These are phyloP conservation scores for Coniochaeta sp. DNA, from an alignment of 2,329 filamentous ascomycete genomes.

Conservation along the genomic window DNA sequence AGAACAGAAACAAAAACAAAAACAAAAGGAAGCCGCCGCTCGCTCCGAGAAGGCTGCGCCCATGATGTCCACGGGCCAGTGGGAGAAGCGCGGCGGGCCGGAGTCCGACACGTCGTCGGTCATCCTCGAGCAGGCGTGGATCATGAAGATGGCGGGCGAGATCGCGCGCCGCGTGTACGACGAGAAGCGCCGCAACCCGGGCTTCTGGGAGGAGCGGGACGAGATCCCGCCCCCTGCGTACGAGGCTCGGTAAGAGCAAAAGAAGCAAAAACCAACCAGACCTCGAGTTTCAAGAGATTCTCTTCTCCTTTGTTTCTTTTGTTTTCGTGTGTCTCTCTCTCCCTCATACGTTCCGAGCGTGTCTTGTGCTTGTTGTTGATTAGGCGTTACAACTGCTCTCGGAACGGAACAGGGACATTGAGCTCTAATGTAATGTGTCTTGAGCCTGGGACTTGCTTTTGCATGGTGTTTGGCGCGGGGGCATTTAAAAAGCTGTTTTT, in stretches of 20 bases:
- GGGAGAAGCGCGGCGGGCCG: slow-evolving; percentile 17
- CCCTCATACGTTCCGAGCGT: neutral
- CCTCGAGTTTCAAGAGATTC: neutral
- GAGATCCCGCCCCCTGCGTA: slow-evolving; percentile 56
- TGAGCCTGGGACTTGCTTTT: neutral
- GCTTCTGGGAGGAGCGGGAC: slow-evolving; percentile 47
- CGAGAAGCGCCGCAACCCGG: slow-evolving; percentile 59
- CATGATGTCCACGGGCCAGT: slow-evolving; percentile 10
- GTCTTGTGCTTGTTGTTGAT: neutral
- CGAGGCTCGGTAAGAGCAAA: slow-evolving; percentile 45
- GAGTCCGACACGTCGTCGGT: slow-evolving; percentile 45
- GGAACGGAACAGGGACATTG: neutral
- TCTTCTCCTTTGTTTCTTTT: neutral
- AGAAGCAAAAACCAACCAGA: too few relatives aligned
- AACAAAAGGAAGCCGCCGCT: too few relatives aligned
- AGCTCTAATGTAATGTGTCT: neutral
- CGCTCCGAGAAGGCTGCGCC: neutral
- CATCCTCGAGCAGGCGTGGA: slow-evolving; percentile 76
- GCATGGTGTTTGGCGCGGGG: neutral
- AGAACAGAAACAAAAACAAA: slow-evolving; percentile 10
- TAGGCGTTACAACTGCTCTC: neutral
- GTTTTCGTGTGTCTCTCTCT: too few relatives aligned
- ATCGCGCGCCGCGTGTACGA: slow-evolving; percentile 83
- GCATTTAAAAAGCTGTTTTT: neutral
- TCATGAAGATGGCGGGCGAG: slow-evolving; percentile 89